Percentiles rank a stretch among this genome's conserved stretches.
Evolutionary conservation across 2,329 filamentous ascomycete genomes (phyloP).

Genomic region (Bipolaris zeicola): DNA sequence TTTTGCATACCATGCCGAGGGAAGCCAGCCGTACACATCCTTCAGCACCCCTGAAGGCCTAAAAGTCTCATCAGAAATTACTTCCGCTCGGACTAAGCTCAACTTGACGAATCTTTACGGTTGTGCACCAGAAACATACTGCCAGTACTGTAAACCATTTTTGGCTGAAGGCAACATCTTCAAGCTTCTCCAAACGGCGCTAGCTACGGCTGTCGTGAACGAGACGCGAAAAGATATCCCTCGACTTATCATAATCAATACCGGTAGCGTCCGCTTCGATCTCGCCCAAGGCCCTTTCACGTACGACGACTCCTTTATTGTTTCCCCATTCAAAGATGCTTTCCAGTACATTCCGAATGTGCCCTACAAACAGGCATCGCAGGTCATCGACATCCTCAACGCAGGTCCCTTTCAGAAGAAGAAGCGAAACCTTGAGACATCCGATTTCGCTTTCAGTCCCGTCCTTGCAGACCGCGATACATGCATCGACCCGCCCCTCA

Average conservation of each 20-base stretch:
- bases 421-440: constrained; percentile 39
- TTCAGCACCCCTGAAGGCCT: constrained; percentile 60
- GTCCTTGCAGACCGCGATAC: constrained; percentile 50
- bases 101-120: constrained; percentile 64
- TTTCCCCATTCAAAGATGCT: constrained; percentile 60
- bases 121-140: constrained; percentile 66
- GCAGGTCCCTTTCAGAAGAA: constrained; percentile 45
- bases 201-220: constrained; percentile 60
- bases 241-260: constrained; percentile 65
- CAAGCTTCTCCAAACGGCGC: constrained; percentile 57
- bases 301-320: constrained; percentile 59
- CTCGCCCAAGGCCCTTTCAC: constrained; percentile 68
- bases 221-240: constrained; percentile 56
- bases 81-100: constrained; percentile 57
- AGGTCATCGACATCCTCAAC: constrained; percentile 54
- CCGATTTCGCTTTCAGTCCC: constrained; percentile 47
- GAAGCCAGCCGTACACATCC: constrained; percentile 50
- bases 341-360: constrained; percentile 62
- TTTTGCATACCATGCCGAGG: constrained; percentile 66
- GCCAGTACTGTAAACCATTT: constrained; percentile 62
- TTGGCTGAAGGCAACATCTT: constrained; percentile 61
- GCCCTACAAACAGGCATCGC: constrained; percentile 54
- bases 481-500: constrained; percentile 56
- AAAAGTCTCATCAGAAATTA: constrained; percentile 58
- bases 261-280: constrained; percentile 66